Base-by-base conservation (phyloP, 805 yeast species). In the Yamadazyma scolyti region DNA sequence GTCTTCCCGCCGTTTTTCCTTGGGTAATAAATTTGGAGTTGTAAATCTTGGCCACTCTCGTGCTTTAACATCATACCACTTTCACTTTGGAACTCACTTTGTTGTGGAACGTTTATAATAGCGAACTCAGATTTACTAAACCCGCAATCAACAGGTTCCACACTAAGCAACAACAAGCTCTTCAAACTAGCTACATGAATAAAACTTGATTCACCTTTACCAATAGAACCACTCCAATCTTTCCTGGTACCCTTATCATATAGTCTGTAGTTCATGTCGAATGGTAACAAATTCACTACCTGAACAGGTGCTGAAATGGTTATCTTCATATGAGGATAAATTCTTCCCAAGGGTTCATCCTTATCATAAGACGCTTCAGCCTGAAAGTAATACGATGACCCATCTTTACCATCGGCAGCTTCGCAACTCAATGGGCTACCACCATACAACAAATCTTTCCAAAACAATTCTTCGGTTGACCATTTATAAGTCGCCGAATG, bases 251-350 rank as follows among this genome's bases (percentile, higher is more conserved):
- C 78, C 47, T 85, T 84, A 52, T 88, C 93, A 54, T 82, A 83
- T 9, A 93, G 66, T 34, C 82, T 66, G 58, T 82, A 87, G 12
- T 74, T 67, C 25, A 90, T 56, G 45, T 85, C 95, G 50, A 73
- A 83, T 0, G 99, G 97, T 29, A 94, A 54, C 30, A 87, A 61
- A 48, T 93, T 93, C 43, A 84, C 88, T 36, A 93, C 67, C 44
- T 84, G 85, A 27, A 93, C 58, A 0, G 98, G 97, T 0, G 97
- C 86, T 0, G 93, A 77, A 5, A 93, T 59, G 4, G 78, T 71
- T 15, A 93, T 59, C 6, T 67, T 71, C 84, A 90, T 72, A 46
- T 85, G 93, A 0, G 98, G 98, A 48, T 86, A 94, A 1, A 84
- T 71, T 36, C 70, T 66, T 0, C 84, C 72, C 16, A 88, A 59